Evolutionary conservation across 192 early-diverging fungal genomes (phyloP).

Genomic region (Dissophora globulifera): DNA sequence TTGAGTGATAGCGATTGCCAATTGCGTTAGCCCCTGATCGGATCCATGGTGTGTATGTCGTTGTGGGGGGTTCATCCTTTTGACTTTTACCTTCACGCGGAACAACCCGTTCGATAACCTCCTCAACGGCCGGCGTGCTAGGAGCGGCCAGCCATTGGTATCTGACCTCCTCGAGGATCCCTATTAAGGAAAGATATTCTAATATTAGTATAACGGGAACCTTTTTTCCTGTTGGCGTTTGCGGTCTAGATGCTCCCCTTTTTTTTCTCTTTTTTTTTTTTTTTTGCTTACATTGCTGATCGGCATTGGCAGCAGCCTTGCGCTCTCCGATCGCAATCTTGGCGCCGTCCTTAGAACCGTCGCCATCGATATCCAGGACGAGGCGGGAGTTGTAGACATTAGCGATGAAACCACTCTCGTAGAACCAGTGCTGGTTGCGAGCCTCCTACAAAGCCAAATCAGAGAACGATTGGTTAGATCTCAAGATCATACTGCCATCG

Average conservation of each 20-base stretch:
- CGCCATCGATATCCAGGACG: conserved; percentile 51
- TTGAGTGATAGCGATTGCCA: too few relatives aligned
- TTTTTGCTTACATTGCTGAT: conserved; percentile 51
- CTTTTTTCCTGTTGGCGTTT: background rate
- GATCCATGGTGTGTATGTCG: too few relatives aligned
- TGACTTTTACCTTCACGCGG: conserved; percentile 22
- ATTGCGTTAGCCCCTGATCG: too few relatives aligned
- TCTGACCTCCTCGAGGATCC: conserved; percentile 41
- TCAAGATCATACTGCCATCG: too few relatives aligned
- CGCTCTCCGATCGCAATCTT: conserved; percentile 53
- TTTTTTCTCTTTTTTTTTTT: too few relatives aligned
- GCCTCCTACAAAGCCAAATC: conserved; percentile 17
- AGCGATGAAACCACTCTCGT: conserved; percentile 49
- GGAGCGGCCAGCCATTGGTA: conserved; percentile 28
- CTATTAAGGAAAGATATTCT: conserved; percentile 16
- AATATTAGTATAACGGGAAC: conserved; percentile 12
- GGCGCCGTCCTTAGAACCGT: conserved; percentile 50
- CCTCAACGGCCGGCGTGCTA: conserved; percentile 12
- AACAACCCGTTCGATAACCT: background rate
- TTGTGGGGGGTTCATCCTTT: background rate
- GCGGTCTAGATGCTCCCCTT: background rate
- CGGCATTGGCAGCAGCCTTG: conserved; percentile 28
- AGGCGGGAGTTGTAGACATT: conserved; percentile 51
- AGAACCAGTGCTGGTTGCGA: conserved; percentile 52
- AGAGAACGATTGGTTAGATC: too few relatives aligned